A percentile compares a stretch with the other conserved stretches of the same genome.
These are phyloP conservation scores for Musa balbisiana DNA, from an alignment of 202 grass and related monocot genomes.

Conservation along the genomic window DNA sequence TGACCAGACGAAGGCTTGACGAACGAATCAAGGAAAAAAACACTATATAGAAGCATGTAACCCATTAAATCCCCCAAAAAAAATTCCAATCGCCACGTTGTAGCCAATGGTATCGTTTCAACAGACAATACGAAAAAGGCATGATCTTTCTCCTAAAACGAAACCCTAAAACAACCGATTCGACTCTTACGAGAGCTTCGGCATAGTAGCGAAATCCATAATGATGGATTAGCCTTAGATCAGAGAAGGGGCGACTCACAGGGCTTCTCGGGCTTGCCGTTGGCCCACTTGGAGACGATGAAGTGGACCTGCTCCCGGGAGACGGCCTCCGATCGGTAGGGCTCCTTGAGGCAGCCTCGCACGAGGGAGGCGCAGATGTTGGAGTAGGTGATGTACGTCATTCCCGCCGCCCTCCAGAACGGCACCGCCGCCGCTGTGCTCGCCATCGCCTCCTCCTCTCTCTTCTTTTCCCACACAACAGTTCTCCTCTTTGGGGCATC, in stretches of 20 bases:
- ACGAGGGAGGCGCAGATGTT: conserved; percentile 27
- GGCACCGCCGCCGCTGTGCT: conserved; percentile 10
- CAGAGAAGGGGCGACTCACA: background rate
- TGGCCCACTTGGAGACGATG: conserved; percentile 22
- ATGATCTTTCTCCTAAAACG: background rate
- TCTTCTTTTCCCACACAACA: background rate
- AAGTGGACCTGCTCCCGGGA: conserved; percentile 24
- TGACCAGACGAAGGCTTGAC: too few relatives aligned
- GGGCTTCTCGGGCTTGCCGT: conserved; percentile 23
- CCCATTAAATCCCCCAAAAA: too few relatives aligned
- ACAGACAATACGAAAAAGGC: background rate
- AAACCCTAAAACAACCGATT: background rate
- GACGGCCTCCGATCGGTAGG: conserved; percentile 10
- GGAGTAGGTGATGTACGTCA: conserved; percentile 30
- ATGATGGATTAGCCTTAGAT: background rate
- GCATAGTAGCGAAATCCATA: background rate
- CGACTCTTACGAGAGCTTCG: background rate
- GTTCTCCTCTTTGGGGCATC: background rate
- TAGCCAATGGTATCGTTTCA: background rate
- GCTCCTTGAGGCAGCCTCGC: conserved; percentile 25
- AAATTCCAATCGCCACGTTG: background rate
- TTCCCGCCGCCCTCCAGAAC: conserved; percentile 25
- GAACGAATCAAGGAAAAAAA: too few relatives aligned
- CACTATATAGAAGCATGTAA: too few relatives aligned
- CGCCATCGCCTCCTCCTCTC: background rate